Evolutionary conservation across 2,329 filamentous ascomycete genomes (phyloP).

Genomic region (Ascomycota sp.): DNA sequence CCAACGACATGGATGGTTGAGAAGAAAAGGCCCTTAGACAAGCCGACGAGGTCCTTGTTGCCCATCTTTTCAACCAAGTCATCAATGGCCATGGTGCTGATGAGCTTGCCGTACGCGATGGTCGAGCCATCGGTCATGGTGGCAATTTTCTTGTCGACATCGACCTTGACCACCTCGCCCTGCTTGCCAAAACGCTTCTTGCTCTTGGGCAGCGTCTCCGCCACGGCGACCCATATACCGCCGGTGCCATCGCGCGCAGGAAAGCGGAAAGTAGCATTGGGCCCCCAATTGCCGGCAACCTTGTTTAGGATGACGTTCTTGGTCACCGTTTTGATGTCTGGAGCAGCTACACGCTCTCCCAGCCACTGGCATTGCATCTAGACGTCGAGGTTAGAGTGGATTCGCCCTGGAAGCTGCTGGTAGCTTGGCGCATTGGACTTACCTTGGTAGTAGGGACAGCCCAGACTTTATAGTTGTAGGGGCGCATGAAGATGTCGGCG

Average conservation of each 20-base stretch:
- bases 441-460: slow-evolving; percentile 94
- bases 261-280: slow-evolving; percentile 96
- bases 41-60: slow-evolving; percentile 60
- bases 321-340: slow-evolving; percentile 82
- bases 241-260: slow-evolving; percentile 87
- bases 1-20: slow-evolving; percentile 94
- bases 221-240: slow-evolving; percentile 97
- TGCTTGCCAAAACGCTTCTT: slow-evolving; percentile 81
- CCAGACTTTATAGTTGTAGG: slow-evolving; percentile 99
- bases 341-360: slow-evolving; percentile 92
- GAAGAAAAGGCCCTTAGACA: slow-evolving; percentile 88
- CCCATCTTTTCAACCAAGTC: slow-evolving; percentile 70
- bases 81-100: slow-evolving; percentile 95
- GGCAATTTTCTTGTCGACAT: slow-evolving; percentile 69
- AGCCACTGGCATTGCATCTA: slow-evolving; percentile 99
- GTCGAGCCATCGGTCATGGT: slow-evolving; percentile 68
- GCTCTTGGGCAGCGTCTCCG: slow-evolving; percentile 75
- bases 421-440: too few species aligned
- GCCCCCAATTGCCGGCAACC: slow-evolving; percentile 92
- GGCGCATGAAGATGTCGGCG: slow-evolving; percentile 93
- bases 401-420: not conserved
- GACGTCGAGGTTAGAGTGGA: not conserved
- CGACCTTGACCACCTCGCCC: slow-evolving; percentile 67
- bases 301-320: slow-evolving; percentile 92
- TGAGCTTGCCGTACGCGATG: slow-evolving; percentile 75